Evolutionary conservation across 1,284 basidiomycete species (phyloP).

Genomic region (Sanghuangporus sanghuang): DNA sequence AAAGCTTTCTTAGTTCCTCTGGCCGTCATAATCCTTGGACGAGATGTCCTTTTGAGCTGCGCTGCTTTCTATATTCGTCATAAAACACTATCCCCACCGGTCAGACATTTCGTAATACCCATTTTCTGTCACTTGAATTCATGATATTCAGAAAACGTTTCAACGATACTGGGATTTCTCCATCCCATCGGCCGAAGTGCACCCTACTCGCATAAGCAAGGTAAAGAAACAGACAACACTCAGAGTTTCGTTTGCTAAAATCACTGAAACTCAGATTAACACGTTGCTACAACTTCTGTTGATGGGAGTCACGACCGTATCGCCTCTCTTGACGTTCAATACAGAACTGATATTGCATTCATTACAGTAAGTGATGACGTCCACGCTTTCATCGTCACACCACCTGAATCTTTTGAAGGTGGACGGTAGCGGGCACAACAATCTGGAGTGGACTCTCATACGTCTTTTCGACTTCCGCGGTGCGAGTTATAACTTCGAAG

Average conservation of each 20-base stretch:
- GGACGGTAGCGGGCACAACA: constrained; percentile 84
- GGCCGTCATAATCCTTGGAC: constrained; percentile 82
- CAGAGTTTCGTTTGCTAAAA: not conserved
- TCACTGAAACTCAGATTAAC: constrained; percentile 61
- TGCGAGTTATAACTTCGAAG: constrained; percentile 39
- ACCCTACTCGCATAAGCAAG: constrained; percentile 88
- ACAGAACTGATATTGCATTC: constrained; percentile 50
- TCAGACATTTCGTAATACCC: constrained; percentile 27
- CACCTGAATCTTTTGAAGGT: constrained; percentile 40
- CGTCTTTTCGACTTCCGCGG: constrained; percentile 67
- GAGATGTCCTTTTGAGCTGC: constrained; percentile 83
- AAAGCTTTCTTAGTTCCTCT: constrained; percentile 61
- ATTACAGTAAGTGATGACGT: constrained; percentile 48
- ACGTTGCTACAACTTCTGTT: constrained; percentile 88
- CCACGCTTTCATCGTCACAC: not conserved
- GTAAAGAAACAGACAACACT: constrained; percentile 33
- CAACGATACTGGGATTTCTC: constrained; percentile 92
- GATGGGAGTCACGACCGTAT: constrained; percentile 85
- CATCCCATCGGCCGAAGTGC: constrained; percentile 90
- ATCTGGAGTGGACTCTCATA: constrained; percentile 92
- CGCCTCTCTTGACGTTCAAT: constrained; percentile 71
- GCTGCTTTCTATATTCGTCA: constrained; percentile 95
- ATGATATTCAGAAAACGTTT: constrained; percentile 73
- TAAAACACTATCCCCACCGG: constrained; percentile 86
- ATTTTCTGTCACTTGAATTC: constrained; percentile 5